Conservation (phyloP, 2,329 filamentous ascomycete genomes). For the Botrytis squamosa region DNA sequence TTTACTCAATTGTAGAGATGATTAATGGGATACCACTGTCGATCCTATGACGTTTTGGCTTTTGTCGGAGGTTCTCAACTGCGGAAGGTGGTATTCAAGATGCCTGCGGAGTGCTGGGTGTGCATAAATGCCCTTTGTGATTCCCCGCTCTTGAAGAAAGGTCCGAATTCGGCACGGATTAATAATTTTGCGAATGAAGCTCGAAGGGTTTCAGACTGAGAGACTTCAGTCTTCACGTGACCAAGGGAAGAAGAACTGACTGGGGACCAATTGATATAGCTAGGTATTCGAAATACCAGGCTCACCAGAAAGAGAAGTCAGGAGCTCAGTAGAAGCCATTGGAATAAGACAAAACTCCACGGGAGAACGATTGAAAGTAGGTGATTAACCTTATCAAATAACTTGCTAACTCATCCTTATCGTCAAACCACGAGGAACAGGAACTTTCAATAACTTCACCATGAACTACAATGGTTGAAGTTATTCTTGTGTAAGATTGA, state of each 20-base stretch:
- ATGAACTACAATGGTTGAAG: no score
- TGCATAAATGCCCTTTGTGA: background rate
- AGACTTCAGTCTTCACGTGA: background rate
- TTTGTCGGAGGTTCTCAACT: background rate
- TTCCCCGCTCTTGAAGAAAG: background rate
- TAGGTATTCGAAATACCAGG: background rate
- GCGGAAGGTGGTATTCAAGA: background rate
- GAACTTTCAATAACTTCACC: no score
- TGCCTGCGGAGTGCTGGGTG: background rate
- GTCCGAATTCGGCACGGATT: background rate
- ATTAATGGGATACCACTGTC: background rate
- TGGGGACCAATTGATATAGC: background rate
- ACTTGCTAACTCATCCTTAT: no score
- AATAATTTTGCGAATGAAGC: background rate
- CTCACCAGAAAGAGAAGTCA: background rate
- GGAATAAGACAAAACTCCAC: background rate
- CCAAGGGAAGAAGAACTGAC: background rate
- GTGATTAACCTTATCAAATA: no score
- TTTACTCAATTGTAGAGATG: background rate
- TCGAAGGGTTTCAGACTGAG: background rate
- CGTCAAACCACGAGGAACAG: background rate
- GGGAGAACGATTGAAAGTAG: no score
- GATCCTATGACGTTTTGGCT: background rate
- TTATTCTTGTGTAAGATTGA: no score
- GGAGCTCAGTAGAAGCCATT: background rate